Percentiles rank a stretch among this genome's conserved stretches.
These are phyloP conservation scores for Phialemonium atrogriseum DNA, from an alignment of 2,329 filamentous ascomycete species.

Conservation along the genomic window DNA sequence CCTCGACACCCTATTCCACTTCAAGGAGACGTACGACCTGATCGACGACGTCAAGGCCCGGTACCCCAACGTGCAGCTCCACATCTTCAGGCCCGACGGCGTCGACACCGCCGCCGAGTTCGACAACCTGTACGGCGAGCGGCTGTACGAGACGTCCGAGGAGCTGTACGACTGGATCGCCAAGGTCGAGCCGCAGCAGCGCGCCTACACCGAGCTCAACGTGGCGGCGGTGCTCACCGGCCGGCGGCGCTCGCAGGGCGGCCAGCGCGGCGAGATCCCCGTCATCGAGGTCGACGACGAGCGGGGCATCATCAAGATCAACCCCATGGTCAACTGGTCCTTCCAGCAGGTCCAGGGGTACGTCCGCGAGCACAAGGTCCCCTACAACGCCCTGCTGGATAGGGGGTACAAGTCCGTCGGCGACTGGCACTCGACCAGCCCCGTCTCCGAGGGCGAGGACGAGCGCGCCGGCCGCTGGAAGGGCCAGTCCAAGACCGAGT, in stretches of 20 bases:
- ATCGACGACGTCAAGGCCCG: constrained; percentile 64
- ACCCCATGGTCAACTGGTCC: constrained; percentile 89
- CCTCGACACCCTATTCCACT: constrained; percentile 78
- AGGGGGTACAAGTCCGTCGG: constrained; percentile 96
- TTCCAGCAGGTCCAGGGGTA: constrained; percentile 88
- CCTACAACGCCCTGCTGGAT: constrained; percentile 88
- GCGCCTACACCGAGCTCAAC: constrained; percentile 78
- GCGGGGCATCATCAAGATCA: constrained; percentile 89
- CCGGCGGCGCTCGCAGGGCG: constrained; percentile 84
- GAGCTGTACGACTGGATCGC: constrained; percentile 95
- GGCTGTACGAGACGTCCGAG: constrained; percentile 75
- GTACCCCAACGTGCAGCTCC: constrained; percentile 73
- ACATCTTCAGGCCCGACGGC: constrained; percentile 82
- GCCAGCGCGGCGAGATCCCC: constrained; percentile 80
- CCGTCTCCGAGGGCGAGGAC: constrained; percentile 84
- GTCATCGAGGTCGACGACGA: constrained; percentile 89
- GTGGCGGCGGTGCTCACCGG: constrained; percentile 90
- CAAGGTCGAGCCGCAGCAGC: constrained; percentile 93
- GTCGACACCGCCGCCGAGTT: constrained; percentile 68
- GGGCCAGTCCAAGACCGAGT: constrained; percentile 92
- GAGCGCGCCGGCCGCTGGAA: constrained; percentile 97
- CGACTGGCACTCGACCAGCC: constrained; percentile 95
- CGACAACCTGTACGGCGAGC: constrained; percentile 69
- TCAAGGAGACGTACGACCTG: constrained; percentile 66
- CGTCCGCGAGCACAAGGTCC: constrained; percentile 76